phyloP scores from a whole-genome alignment of 805 yeast genomes.

The Starmerella vitae region DNA sequence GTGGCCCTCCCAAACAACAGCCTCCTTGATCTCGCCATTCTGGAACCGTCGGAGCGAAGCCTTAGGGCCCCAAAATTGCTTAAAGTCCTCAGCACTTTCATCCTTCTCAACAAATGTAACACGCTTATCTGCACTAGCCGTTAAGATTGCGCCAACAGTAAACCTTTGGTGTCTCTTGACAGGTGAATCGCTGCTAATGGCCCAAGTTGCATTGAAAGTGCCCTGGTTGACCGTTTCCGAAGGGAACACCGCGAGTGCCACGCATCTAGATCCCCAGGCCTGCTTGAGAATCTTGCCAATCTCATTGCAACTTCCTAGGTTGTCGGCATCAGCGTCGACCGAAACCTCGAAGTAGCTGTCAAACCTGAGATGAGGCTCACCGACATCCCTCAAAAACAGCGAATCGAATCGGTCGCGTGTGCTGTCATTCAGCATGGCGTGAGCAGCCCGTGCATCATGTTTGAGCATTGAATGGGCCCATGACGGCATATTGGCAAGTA shows the following conservation, averaged over 20 bases:
- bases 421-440: conserved; percentile 57
- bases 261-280: conserved; percentile 17
- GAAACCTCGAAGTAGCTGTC: conserved; percentile 45
- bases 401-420: conserved; percentile 72
- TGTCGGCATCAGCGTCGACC: not conserved
- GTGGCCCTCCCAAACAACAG: conserved; percentile 65
- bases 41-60: conserved; percentile 82
- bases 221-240: not conserved
- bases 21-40: conserved; percentile 80
- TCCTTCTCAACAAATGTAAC: conserved; percentile 70
- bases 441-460: conserved; percentile 55
- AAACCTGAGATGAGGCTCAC: conserved; percentile 40
- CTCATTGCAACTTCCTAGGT: not conserved
- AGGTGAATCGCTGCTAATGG: conserved; percentile 18
- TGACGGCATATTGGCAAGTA: conserved; percentile 66
- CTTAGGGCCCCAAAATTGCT: conserved; percentile 77
- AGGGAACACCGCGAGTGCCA: conserved; percentile 9
- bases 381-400: conserved; percentile 51
- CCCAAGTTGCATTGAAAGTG: conserved; percentile 16
- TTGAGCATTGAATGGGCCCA: conserved; percentile 50
- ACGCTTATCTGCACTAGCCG: conserved; percentile 62
- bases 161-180: conserved; percentile 2
- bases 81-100: conserved; percentile 46
- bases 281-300: conserved; percentile 5
- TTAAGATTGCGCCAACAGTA: conserved; percentile 48